A percentile compares a stretch with the other conserved stretches of the same genome.
phyloP scores from a whole-genome alignment of 148 eudicot genomes.

The Chenopodium album region DNA sequence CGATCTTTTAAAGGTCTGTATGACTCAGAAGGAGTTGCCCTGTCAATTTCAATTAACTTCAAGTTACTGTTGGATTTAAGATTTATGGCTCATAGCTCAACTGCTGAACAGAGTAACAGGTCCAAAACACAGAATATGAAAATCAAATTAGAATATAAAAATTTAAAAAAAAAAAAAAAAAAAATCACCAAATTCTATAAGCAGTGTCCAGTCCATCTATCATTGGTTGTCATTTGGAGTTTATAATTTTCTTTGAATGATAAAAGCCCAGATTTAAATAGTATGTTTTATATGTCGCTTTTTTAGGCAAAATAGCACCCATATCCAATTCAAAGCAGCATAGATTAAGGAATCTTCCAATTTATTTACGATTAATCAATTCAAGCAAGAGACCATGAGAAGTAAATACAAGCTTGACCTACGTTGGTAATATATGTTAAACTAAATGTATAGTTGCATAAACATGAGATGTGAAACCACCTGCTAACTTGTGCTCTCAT shows the following conservation, averaged over 20 bases:
- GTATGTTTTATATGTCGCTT: too few relatives aligned
- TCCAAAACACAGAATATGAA: neutral
- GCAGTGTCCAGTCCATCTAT: neutral
- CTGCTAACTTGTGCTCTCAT: neutral
- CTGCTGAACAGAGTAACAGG: neutral
- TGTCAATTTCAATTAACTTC: slow-evolving; percentile 28
- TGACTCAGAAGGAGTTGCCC: slow-evolving; percentile 63
- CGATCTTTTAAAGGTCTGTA: slow-evolving; percentile 76
- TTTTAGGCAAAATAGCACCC: neutral
- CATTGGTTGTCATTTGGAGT: neutral
- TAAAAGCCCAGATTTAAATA: neutral
- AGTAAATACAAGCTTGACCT: neutral
- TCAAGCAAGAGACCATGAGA: neutral
- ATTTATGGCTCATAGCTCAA: neutral
- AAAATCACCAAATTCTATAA: too few relatives aligned
- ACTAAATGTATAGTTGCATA: neutral
- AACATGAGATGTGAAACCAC: neutral
- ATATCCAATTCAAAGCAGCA: neutral
- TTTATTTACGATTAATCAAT: neutral
- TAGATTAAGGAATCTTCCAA: neutral
- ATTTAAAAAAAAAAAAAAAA: too few relatives aligned
- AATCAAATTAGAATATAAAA: neutral
- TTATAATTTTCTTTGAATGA: neutral
- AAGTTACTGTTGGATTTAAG: neutral
- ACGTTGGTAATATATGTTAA: neutral